Evolutionary conservation across 306 rosid species (phyloP).

Genomic region (Vigna radiata): DNA sequence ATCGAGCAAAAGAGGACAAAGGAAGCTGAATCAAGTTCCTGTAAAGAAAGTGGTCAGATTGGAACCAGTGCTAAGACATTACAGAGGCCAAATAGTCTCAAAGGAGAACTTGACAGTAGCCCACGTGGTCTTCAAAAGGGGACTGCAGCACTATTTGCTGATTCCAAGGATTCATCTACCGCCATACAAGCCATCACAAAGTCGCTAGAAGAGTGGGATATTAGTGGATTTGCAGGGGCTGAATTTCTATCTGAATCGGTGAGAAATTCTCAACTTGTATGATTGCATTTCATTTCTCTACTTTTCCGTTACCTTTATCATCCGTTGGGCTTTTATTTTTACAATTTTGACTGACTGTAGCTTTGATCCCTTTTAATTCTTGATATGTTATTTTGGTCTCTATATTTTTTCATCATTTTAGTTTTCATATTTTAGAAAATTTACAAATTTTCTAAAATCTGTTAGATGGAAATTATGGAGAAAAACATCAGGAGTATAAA

Average conservation of each 20-base stretch:
- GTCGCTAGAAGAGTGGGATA: slow-evolving; percentile 74
- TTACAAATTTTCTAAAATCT: too few species aligned
- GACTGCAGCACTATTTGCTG: slow-evolving; percentile 46
- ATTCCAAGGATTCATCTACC: slow-evolving; percentile 51
- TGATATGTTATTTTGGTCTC: too few species aligned
- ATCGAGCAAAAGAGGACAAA: slow-evolving; percentile 62
- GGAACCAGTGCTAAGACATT: slow-evolving; percentile 55
- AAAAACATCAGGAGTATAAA: too few species aligned
- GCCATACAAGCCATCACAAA: slow-evolving; percentile 48
- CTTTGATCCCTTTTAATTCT: too few species aligned
- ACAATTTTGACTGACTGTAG: too few species aligned
- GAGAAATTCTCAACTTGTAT: slow-evolving; percentile 45
- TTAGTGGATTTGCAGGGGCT: slow-evolving; percentile 64
- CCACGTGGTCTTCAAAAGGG: slow-evolving; percentile 53
- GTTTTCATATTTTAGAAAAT: too few species aligned
- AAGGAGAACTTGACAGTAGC: slow-evolving; percentile 61
- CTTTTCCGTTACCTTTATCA: too few species aligned
- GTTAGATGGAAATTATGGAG: too few species aligned
- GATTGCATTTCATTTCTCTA: neutral
- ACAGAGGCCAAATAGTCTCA: slow-evolving; percentile 48
- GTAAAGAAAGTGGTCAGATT: slow-evolving; percentile 58
- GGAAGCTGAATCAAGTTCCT: slow-evolving; percentile 54
- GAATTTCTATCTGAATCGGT: slow-evolving; percentile 79
- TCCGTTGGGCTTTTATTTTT: too few species aligned
- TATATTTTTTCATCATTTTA: neutral